Conservation (phyloP, 2,329 filamentous ascomycete genomes). For the Graphilbum sp. region DNA sequence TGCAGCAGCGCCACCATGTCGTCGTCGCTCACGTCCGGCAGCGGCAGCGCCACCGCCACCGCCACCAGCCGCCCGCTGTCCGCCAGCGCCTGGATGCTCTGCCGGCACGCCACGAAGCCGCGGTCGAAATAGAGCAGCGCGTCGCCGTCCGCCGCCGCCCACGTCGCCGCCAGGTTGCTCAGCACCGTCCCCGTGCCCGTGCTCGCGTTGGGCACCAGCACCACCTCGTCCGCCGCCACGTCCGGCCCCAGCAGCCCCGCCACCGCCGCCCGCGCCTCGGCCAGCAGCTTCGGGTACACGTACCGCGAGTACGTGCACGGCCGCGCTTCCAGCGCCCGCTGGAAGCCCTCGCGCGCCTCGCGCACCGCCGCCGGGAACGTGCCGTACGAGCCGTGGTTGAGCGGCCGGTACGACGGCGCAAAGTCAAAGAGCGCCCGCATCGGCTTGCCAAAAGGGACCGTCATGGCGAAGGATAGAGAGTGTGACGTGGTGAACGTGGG, state of each 20-base stretch:
- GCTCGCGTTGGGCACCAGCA: slow-evolving; percentile 57
- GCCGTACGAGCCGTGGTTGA: slow-evolving; percentile 44
- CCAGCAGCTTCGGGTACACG: slow-evolving; percentile 35
- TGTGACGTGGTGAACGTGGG: neutral
- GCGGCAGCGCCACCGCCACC: slow-evolving; percentile 35
- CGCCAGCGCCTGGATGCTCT: slow-evolving; percentile 40
- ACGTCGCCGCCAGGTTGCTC: slow-evolving; percentile 32
- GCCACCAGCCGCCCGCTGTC: slow-evolving; percentile 28
- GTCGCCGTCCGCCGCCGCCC: slow-evolving; percentile 29
- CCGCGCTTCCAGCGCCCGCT: slow-evolving; percentile 38
- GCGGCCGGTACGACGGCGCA: slow-evolving; percentile 15
- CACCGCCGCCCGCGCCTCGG: slow-evolving; percentile 39
- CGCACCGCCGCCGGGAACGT: slow-evolving; percentile 41
- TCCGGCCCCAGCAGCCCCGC: slow-evolving; percentile 38
- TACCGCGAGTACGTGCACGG: slow-evolving; percentile 53
- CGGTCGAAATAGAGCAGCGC: slow-evolving; percentile 51
- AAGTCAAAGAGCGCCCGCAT: slow-evolving; percentile 18
- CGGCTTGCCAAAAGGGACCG: slow-evolving; percentile 9
- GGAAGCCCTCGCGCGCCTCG: slow-evolving; percentile 32
- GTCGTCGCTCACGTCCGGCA: slow-evolving; percentile 45
- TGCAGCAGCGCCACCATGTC: slow-evolving; percentile 38
- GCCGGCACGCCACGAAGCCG: slow-evolving; percentile 51
- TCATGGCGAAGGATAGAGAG: neutral
- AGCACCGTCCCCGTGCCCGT: slow-evolving; percentile 52
- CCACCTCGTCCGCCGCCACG: slow-evolving; percentile 32